Base-by-base conservation (phyloP, 331 rosid genomes). In the Cydonia oblonga region DNA sequence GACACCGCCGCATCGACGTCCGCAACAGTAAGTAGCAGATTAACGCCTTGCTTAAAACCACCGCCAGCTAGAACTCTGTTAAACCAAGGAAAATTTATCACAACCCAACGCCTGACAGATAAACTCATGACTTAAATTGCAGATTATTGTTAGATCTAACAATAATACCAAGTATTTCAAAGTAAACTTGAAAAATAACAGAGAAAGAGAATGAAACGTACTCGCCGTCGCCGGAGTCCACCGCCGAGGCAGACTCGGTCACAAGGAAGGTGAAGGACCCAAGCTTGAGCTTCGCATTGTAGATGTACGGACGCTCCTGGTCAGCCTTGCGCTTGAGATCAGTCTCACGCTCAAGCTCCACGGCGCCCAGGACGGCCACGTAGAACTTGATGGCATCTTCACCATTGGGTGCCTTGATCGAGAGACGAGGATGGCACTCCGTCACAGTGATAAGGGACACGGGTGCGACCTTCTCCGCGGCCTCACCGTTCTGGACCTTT, bases 251-350 rank as follows among this genome's bases (percentile, higher is more conserved):
- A 29, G 77, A 49, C 54, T 90, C 93, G 3, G 90, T 81, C 64
- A 93, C 86, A 14, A 87, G 25, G 71, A 93, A 6, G 18, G 79
- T 64, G 66, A 67, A 75, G 30, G 77, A 86, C 64, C 80, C 96
- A 46, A 93, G 74, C 66, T 82, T 79, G 68, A 93, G 89, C 79
- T 86, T 83, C 10, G 90, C 96, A 0, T 80, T 82, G 72, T 81
- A 84, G 8, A 93, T 71, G 74, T 75, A 87, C 33, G 96, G 96
- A 7, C 60, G 73, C 74, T 93, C 98, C 5, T 84, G 97, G 28
- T 87, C 98, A 0, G 97, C 96, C 83, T 93, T 93, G 53, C 98
- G 96, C 82, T 93, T 93, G 4, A 93, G 72, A 70, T 86, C 78
- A 35, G 75, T 4, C 11, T 80, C 29, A 19, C 93, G 97, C 54